Evolutionary conservation across 176 grass and related monocot genomes (phyloP).

Genomic region (Coix lacrymajobi): DNA sequence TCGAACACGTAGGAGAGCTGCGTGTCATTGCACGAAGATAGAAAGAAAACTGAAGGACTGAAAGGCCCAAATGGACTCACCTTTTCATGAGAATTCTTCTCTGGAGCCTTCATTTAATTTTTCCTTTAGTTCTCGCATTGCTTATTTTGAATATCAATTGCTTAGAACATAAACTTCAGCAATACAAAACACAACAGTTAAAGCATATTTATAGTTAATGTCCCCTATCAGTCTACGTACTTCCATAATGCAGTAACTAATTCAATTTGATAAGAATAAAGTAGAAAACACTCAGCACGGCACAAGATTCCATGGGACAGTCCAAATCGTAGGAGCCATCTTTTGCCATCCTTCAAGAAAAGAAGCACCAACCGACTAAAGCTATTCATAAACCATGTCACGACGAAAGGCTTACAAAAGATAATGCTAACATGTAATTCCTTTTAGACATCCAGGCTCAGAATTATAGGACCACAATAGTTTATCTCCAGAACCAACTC

Average conservation of each 20-base stretch:
- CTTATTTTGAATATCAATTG: constrained; percentile 22
- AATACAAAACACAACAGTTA: constrained; percentile 11
- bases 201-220: constrained; percentile 11
- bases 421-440: neutral
- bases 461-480: neutral
- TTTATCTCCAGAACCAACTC: neutral
- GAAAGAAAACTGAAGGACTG: neutral
- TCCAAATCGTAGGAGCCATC: constrained; percentile 31
- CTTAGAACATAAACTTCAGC: constrained; percentile 28
- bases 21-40: too few relatives aligned
- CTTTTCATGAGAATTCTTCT: neutral
- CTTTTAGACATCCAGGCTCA: constrained; percentile 7
- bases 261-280: constrained; percentile 4
- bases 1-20: too few relatives aligned
- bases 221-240: neutral
- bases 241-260: constrained; percentile 21
- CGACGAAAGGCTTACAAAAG: constrained; percentile 7
- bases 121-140: neutral
- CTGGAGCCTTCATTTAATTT: constrained; percentile 7
- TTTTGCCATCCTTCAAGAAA: constrained; percentile 22
- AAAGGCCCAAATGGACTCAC: neutral
- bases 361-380: constrained; percentile 16
- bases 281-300: neutral
- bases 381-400: constrained; percentile 2
- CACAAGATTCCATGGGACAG: constrained; percentile 37